Base-by-base conservation (phyloP, 352 stramenopile species). In the Plasmopara muralis region DNA sequence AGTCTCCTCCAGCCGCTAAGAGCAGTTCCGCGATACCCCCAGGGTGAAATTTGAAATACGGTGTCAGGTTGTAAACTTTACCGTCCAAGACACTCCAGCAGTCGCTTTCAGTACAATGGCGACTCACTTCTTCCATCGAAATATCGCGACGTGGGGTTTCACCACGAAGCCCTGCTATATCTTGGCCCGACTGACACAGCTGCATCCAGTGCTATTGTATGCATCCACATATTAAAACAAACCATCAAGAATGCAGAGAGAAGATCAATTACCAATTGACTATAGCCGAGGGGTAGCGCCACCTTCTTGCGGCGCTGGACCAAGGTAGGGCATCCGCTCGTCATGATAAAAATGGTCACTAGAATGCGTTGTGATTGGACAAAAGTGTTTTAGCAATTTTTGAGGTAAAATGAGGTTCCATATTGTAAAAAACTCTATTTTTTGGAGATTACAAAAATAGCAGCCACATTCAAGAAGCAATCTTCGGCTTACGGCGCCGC, bases 1-100 rank as follows among this genome's bases (percentile, higher is more conserved):
- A 96, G 77, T 99, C 96, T 14, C 77, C 87, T n/a, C 96, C 96
- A 9, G 87, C 91, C 13, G 69, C 71, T 47, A 87, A 69, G 62
- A 98, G 83, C 15, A 99, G 73, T 66, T 98, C 95, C 16, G 76
- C 64, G 41, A 95, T 60, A 25, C 97, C 97, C n/a, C 97, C 96
- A 3, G 97, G 97, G 74, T 99, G 97, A 73, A 98, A 99, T 50
- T 85, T 77, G 46, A 99, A 69, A 78, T 99, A 99, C 8, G 93
- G 84, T 33, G 90, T 96, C 47, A 99, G 80, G 76, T 99, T 98
- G 74, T 99, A 94, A 44, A 93, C 95, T 47, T 95, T 93, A 6
- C 89, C 90, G 30, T 93, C 72, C 16, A 98, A 60, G 9, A 97
- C 77, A 12, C 85, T 96, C 95, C 95, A 98, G 57, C 82, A 96